These are phyloP conservation scores for Calonectria pauciramosa DNA, from an alignment of 2,329 filamentous ascomycete genomes.

Conservation along the genomic window DNA sequence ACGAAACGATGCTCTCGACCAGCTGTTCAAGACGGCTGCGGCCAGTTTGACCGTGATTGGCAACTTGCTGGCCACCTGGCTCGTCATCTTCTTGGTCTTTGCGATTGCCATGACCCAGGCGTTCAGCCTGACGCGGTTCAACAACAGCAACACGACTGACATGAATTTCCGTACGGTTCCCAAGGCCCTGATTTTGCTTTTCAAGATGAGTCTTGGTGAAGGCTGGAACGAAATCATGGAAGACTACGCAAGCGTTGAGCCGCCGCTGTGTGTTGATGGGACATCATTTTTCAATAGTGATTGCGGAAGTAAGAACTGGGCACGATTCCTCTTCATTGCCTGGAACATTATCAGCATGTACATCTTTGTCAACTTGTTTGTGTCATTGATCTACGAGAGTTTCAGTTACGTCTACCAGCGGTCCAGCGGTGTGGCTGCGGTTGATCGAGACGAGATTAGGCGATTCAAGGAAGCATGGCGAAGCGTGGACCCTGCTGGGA, in stretches of 20 bases:
- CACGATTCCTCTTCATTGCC: conserved; percentile 88
- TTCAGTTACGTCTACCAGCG: conserved; percentile 99
- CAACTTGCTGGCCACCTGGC: conserved; percentile 95
- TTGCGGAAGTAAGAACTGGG: conserved; percentile 92
- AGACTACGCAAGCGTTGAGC: conserved; percentile 85
- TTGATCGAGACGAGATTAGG: conserved; percentile 93
- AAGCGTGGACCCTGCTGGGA: conserved; percentile 91
- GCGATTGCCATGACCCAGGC: conserved; percentile 97
- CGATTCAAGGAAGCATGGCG: conserved; percentile 99
- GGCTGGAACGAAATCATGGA: conserved; percentile 99
- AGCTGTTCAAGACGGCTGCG: conserved; percentile 98
- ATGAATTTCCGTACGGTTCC: conserved; percentile 95
- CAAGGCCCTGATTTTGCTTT: conserved; percentile 92
- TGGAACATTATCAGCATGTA: conserved; percentile 99
- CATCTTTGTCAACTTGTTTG: conserved; percentile 98
- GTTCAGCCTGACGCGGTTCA: conserved; percentile 92
- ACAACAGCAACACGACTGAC: conserved; percentile 76
- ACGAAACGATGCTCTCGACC: conserved; percentile 95
- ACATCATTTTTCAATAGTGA: conserved; percentile 86
- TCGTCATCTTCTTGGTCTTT: conserved; percentile 95
- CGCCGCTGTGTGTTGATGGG: conserved; percentile 83
- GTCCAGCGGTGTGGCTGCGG: conserved; percentile 90
- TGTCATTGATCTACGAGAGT: conserved; percentile 98
- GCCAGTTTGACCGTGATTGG: conserved; percentile 91
- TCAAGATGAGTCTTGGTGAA: conserved; percentile 93